Base-by-base conservation (phyloP, 2,329 filamentous ascomycete genomes). In the Nemania sp. region DNA sequence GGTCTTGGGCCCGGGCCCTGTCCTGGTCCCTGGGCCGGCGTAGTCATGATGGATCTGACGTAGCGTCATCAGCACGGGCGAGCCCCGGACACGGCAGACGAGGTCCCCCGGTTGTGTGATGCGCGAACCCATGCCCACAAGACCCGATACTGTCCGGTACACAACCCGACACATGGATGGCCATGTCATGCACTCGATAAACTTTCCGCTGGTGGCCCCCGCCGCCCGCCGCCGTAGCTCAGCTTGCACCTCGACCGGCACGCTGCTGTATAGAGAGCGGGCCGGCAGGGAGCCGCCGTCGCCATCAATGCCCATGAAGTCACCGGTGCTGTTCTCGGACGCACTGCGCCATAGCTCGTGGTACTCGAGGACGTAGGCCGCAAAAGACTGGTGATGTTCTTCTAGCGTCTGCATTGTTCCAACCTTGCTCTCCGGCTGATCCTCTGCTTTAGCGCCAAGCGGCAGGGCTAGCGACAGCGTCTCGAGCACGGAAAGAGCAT, bases 71-170 rank as follows among this genome's bases (percentile, higher is more conserved):
- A 63, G 41, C 43, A 57, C 61, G 5, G 41, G 29, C 27, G 61
- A 63, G 32, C 61, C 61, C 45, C 53, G 27, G 13, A 63, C 53
- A 11, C 61, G 61, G 20, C 52, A 56, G 29, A 63, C 53, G 29
- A 63, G 41, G 43, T 63, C 61, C 6, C 61, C 61, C 22, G 52
- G 41, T 18, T 29, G 52, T 10, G 43, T 57, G 26, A 63, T 53
- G 24, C 61, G 61, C 24, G 61, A 63, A n/a, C 61, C 61, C 53
- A 63, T 63, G 41, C 61, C 61, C 53, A 63, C 53, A 22, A 63
- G 53, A 15, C 61, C 61, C 22, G 61, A 57, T 22, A 22, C 38
- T n/a, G 61, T 63, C 6, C 61, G 27, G 43, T 63, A 63, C 15
- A 56, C 61, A n/a, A 63, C 53, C 20, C 61, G 61, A 29, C 61